phyloP scores from a whole-genome alignment of 2,329 filamentous ascomycete species.

The Aspergillus novofumigatus region DNA sequence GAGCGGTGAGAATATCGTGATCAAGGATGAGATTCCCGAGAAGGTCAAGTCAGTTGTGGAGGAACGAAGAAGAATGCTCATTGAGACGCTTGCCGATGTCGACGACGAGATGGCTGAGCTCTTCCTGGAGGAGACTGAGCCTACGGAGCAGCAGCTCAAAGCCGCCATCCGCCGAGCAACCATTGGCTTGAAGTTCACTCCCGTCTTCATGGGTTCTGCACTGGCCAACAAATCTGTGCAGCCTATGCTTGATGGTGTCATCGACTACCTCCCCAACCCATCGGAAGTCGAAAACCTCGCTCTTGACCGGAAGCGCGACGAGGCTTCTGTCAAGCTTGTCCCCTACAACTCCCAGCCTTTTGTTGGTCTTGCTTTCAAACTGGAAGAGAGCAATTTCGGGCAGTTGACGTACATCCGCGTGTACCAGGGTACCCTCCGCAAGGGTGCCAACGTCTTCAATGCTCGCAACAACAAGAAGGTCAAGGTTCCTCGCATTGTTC shows the following conservation, averaged over 20 bases:
- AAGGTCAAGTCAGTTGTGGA: constrained; percentile 70
- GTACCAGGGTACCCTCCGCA: constrained; percentile 87
- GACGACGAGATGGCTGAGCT: constrained; percentile 97
- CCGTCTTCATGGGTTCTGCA: constrained; percentile 94
- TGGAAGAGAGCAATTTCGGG: constrained; percentile 97
- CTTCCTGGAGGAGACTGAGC: constrained; percentile 81
- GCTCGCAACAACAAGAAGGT: constrained; percentile 93
- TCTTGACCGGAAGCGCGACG: constrained; percentile 73
- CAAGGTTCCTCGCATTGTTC: constrained; percentile 92
- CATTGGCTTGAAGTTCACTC: constrained; percentile 83
- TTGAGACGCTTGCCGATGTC: constrained; percentile 94
- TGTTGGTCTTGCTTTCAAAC: constrained; percentile 94
- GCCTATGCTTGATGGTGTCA: constrained; percentile 93
- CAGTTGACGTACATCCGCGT: constrained; percentile 98
- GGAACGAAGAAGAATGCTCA: constrained; percentile 78
- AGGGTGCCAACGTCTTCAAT: constrained; percentile 89
- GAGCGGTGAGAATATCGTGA: constrained; percentile 71
- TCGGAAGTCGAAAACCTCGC: constrained; percentile 84
- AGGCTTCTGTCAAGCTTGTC: constrained; percentile 78
- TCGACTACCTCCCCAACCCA: constrained; percentile 92
- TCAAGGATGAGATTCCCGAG: constrained; percentile 77
- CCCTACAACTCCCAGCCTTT: constrained; percentile 93
- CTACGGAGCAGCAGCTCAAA: constrained; percentile 79
- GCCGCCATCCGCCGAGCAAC: constrained; percentile 87
- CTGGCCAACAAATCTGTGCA: constrained; percentile 93